phyloP scores from a whole-genome alignment of 1,139 yeast species.

The Yamadazyma sp. region DNA sequence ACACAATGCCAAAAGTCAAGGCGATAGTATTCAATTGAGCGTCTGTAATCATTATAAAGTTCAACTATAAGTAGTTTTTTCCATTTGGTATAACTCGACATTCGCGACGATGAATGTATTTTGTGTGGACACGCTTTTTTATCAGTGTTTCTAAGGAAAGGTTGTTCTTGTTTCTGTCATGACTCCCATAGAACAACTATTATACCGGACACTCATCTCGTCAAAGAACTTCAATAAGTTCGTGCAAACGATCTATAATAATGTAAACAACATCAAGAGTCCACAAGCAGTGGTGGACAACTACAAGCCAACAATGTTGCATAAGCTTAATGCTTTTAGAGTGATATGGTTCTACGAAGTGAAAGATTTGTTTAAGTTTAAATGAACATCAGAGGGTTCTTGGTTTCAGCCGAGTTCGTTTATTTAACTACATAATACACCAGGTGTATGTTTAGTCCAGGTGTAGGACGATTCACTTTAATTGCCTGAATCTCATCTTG shows the following conservation, averaged over 20 bases:
- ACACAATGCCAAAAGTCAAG: conserved; percentile 70
- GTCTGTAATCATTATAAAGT: conserved; percentile 75
- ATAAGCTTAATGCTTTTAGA: conserved; percentile 62
- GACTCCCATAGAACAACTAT: conserved; percentile 49
- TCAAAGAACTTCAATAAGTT: conserved; percentile 68
- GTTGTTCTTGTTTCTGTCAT: no score
- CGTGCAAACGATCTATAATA: conserved; percentile 65
- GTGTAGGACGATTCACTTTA: no score
- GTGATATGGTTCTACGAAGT: conserved; percentile 66
- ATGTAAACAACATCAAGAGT: conserved; percentile 58
- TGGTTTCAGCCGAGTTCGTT: no score
- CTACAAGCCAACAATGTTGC: conserved; percentile 51
- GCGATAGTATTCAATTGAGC: conserved; percentile 74
- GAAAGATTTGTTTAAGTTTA: conserved; percentile 47
- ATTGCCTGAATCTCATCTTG: conserved; percentile 52
- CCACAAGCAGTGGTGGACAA: conserved; percentile 20
- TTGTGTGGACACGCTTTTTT: neutral
- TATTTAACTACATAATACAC: no score
- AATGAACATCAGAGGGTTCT: no score
- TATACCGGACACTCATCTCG: conserved; percentile 49
- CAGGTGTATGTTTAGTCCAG: neutral
- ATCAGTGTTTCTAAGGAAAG: no score
- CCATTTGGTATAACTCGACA: neutral
- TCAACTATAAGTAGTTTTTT: neutral
- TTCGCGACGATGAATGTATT: conserved; percentile 3